phyloP scores from a whole-genome alignment of 495 filamentous ascomycete genomes.

The Cairneyella variabilis region DNA sequence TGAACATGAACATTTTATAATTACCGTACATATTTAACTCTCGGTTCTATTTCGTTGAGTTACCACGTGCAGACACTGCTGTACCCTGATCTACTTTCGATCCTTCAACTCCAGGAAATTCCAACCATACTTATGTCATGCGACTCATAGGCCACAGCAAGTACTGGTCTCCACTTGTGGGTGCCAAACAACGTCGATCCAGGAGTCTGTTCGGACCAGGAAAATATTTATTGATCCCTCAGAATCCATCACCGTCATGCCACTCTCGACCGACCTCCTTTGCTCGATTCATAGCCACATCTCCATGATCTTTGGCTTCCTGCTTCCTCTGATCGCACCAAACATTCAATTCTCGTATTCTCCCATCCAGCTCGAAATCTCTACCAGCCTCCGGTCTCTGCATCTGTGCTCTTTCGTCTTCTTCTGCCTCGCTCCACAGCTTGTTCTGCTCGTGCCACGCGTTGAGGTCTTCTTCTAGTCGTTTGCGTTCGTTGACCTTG shows the following conservation, averaged over 20 bases:
- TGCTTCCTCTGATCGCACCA: slow-evolving; percentile 10
- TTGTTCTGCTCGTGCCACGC: slow-evolving; percentile 34
- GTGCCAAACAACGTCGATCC: background rate
- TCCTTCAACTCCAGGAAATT: no score
- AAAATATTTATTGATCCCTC: background rate
- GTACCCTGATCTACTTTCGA: no score
- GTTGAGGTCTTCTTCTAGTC: slow-evolving; percentile 45
- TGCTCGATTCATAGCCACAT: slow-evolving; percentile 20
- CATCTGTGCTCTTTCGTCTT: slow-evolving; percentile 9
- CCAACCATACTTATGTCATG: no score
- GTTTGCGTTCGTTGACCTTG: slow-evolving; percentile 33
- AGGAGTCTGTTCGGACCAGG: no score
- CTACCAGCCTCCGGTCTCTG: slow-evolving; percentile 13
- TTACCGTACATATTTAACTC: no score
- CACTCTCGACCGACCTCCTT: slow-evolving; percentile 21
- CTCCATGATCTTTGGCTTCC: slow-evolving; percentile 17
- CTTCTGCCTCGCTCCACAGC: background rate
- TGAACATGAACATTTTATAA: no score
- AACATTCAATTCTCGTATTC: slow-evolving; percentile 9
- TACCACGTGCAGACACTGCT: no score
- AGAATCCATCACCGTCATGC: slow-evolving; percentile 25
- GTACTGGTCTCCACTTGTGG: no score
- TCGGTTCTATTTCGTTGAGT: no score
- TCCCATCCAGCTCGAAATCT: slow-evolving; percentile 9
- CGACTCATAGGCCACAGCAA: no score